Percentiles rank a stretch among this genome's conserved stretches.
These are phyloP conservation scores for Calonectria pseudoturangicola DNA, from an alignment of 2,329 filamentous ascomycete genomes.

Conservation along the genomic window DNA sequence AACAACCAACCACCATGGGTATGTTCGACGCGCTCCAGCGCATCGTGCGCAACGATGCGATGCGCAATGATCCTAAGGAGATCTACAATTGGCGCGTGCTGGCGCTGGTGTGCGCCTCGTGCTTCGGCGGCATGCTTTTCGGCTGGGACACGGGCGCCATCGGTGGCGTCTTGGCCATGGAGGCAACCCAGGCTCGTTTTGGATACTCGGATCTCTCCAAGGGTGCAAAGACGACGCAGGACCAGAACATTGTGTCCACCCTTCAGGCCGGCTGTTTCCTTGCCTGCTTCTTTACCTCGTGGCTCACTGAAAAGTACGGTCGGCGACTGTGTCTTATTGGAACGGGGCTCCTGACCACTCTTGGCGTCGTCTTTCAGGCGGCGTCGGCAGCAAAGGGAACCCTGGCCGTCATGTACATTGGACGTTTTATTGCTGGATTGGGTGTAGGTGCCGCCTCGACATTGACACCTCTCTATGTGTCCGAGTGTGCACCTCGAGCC, in stretches of 20 bases:
- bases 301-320: slow-evolving; percentile 73
- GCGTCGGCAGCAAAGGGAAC: slow-evolving; percentile 71
- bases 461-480: slow-evolving; percentile 66
- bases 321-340: slow-evolving; percentile 73
- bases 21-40: slow-evolving; percentile 67
- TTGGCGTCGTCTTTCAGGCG: slow-evolving; percentile 80
- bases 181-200: slow-evolving; percentile 70
- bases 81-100: slow-evolving; percentile 83
- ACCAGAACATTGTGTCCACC: slow-evolving; percentile 81
- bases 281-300: slow-evolving; percentile 75
- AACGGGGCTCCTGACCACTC: slow-evolving; percentile 73
- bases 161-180: slow-evolving; percentile 78
- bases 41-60: slow-evolving; percentile 82
- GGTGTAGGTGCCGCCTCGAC: slow-evolving; percentile 71
- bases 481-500: slow-evolving; percentile 69
- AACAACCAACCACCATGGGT: slow-evolving; percentile 59
- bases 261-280: slow-evolving; percentile 82
- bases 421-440: slow-evolving; percentile 72
- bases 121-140: slow-evolving; percentile 78
- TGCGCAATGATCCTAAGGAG: slow-evolving; percentile 79
- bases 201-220: slow-evolving; percentile 57
- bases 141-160: slow-evolving; percentile 78
- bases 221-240: slow-evolving; percentile 69
- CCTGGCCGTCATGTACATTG: slow-evolving; percentile 79
- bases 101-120: slow-evolving; percentile 76